Evolutionary conservation across 164 flowering plant genomes (phyloP).

Genomic region (Sextonia rubra): DNA sequence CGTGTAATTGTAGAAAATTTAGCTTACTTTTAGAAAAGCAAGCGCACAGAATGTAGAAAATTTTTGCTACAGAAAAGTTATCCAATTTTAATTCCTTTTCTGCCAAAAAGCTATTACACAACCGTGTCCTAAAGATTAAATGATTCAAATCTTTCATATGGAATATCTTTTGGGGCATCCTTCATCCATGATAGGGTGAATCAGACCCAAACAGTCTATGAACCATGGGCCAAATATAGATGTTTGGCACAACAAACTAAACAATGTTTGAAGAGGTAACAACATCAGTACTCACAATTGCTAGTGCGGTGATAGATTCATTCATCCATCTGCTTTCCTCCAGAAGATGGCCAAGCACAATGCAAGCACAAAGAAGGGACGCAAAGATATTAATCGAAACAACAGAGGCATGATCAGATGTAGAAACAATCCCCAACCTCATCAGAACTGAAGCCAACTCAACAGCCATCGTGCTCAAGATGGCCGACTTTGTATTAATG

Average conservation of each 20-base stretch:
- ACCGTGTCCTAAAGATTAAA: too few relatives aligned
- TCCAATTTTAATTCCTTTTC: too few relatives aligned
- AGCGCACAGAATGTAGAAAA: too few relatives aligned
- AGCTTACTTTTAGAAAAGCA: too few relatives aligned
- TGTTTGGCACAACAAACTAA: not conserved
- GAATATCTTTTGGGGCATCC: not conserved
- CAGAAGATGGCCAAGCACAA: constrained; percentile 69
- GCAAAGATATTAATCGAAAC: constrained; percentile 72
- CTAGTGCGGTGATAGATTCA: constrained; percentile 77
- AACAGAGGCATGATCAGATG: constrained; percentile 61
- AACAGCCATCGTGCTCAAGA: constrained; percentile 1
- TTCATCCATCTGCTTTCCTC: constrained; percentile 86
- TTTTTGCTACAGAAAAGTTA: too few relatives aligned
- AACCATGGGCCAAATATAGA: not conserved
- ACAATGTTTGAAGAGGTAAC: not conserved
- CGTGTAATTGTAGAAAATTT: too few relatives aligned
- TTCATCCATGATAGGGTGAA: too few relatives aligned
- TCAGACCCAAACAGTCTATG: not conserved
- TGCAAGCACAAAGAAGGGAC: constrained; percentile 73
- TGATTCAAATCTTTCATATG: too few relatives aligned
- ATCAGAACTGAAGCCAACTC: constrained; percentile 7
- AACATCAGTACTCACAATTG: constrained; percentile 45
- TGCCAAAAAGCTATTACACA: too few relatives aligned
- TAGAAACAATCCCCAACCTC: constrained; percentile 14
- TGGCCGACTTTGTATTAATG: not conserved